Conservation (phyloP, 768 basidiomycete genomes). For the Nidula microcarpa region DNA sequence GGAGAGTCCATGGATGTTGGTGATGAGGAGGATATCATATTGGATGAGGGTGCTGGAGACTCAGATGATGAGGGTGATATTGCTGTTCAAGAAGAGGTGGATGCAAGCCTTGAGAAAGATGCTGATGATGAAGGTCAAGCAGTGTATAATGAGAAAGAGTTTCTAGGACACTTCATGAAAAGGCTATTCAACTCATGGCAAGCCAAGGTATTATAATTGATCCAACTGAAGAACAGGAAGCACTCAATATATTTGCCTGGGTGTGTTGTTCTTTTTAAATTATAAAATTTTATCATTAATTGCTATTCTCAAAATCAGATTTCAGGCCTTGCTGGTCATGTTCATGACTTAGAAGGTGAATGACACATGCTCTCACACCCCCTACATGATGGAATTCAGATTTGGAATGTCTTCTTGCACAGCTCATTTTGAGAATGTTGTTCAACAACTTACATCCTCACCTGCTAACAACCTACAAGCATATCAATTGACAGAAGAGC, state of each 20-base stretch:
- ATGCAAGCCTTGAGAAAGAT: too few relatives aligned
- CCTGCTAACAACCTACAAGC: conserved; percentile 15
- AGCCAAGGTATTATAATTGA: conserved; percentile 2
- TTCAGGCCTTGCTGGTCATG: conserved; percentile 15
- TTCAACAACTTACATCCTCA: conserved; percentile 6
- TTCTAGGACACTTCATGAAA: conserved; percentile 2
- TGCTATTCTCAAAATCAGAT: conserved; percentile 1
- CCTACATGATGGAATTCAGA: conserved; percentile 28
- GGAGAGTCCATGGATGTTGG: neutral
- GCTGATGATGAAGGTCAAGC: too few relatives aligned
- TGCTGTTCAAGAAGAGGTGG: neutral
- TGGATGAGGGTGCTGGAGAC: too few relatives aligned
- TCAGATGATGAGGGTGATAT: conserved; percentile 2
- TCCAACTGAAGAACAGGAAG: conserved; percentile 2
- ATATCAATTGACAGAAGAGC: conserved; percentile 14
- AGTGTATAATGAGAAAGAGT: conserved; percentile 7
- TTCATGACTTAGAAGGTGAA: conserved; percentile 13
- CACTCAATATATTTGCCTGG: conserved; percentile 9
- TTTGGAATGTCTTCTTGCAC: conserved; percentile 17
- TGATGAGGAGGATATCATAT: too few relatives aligned
- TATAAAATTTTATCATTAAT: neutral
- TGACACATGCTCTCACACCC: conserved; percentile 12
- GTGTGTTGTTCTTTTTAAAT: neutral
- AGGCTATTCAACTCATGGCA: conserved; percentile 8
- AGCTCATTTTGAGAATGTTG: conserved; percentile 14